These are phyloP conservation scores for Orbilia oligospora DNA, from an alignment of 2,329 filamentous ascomycete genomes.

Conservation along the genomic window DNA sequence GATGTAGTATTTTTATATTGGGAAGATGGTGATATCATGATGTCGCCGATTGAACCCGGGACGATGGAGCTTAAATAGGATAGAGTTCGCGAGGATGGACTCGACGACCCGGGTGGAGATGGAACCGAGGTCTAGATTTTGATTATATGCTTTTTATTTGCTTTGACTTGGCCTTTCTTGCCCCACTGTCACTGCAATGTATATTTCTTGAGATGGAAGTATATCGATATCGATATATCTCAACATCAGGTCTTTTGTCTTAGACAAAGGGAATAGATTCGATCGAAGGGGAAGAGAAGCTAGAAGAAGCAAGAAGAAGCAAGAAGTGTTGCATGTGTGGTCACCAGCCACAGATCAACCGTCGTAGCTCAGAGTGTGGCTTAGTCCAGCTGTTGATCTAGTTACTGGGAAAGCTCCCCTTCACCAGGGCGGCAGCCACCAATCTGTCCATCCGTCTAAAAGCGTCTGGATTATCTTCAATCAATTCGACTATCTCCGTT, in stretches of 20 bases:
- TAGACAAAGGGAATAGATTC: neutral
- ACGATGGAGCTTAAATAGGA: constrained; percentile 25
- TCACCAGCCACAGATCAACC: constrained; percentile 16
- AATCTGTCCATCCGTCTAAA: constrained; percentile 15
- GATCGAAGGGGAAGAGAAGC: neutral
- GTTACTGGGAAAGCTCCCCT: constrained; percentile 20
- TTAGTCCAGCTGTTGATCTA: neutral
- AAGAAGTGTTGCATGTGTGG: constrained; percentile 24
- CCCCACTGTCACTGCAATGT: too few relatives aligned
- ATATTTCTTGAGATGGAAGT: neutral
- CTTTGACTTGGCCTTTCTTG: constrained; percentile 86
- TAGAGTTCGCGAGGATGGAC: constrained; percentile 39
- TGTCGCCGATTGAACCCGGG: constrained; percentile 12
- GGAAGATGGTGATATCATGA: neutral
- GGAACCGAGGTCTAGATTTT: constrained; percentile 2
- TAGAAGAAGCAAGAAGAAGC: neutral
- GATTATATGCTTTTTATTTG: constrained; percentile 85
- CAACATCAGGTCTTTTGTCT: neutral
- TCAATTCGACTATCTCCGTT: constrained; percentile 15
- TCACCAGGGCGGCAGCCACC: constrained; percentile 22
- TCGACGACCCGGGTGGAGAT: constrained; percentile 14
- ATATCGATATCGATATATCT: neutral
- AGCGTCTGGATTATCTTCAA: neutral
- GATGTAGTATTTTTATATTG: neutral
- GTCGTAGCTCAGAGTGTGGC: constrained; percentile 14